phyloP scores from a whole-genome alignment of 768 basidiomycete genomes.

The Fibroporia radiculosa region DNA sequence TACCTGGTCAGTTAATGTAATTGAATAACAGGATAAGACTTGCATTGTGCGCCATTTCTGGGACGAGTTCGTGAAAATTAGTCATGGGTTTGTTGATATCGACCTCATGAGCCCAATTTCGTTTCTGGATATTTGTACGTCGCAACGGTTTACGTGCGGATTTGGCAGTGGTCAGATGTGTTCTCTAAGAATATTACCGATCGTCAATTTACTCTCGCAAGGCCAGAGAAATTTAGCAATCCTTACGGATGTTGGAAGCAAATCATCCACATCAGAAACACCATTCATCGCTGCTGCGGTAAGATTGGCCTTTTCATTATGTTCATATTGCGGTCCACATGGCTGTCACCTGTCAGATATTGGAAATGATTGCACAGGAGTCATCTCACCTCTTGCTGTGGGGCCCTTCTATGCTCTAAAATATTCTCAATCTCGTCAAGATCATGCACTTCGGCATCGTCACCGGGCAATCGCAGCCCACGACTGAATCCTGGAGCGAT shows the following conservation, averaged over 20 bases:
- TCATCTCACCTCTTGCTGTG: conserved; percentile 12
- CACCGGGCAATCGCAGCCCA: conserved; percentile 66
- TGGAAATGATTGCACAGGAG: neutral
- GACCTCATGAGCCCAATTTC: conserved; percentile 97
- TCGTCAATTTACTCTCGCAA: no score
- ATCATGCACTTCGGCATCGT: conserved; percentile 40
- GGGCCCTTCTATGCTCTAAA: conserved; percentile 1
- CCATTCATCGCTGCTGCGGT: conserved; percentile 9
- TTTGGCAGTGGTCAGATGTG: conserved; percentile 49
- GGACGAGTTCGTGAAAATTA: conserved; percentile 89
- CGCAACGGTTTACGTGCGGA: conserved; percentile 32
- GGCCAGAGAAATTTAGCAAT: no score
- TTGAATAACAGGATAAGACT: conserved; percentile 5
- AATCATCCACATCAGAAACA: conserved; percentile 60
- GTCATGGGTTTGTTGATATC: conserved; percentile 84
- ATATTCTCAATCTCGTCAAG: conserved; percentile 25
- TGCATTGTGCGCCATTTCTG: conserved; percentile 93
- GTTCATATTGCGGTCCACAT: neutral
- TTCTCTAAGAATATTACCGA: conserved; percentile 38
- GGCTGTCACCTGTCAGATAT: neutral
- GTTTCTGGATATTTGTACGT: conserved; percentile 55
- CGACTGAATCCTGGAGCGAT: conserved; percentile 79
- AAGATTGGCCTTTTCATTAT: conserved; percentile 13
- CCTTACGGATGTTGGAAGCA: conserved; percentile 41
- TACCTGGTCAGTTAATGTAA: neutral